Evolutionary conservation across 2,329 filamentous ascomycete species (phyloP), one percentile per base, ranked within the genome.

Genomic region (Aspergillus bombycis): DNA sequence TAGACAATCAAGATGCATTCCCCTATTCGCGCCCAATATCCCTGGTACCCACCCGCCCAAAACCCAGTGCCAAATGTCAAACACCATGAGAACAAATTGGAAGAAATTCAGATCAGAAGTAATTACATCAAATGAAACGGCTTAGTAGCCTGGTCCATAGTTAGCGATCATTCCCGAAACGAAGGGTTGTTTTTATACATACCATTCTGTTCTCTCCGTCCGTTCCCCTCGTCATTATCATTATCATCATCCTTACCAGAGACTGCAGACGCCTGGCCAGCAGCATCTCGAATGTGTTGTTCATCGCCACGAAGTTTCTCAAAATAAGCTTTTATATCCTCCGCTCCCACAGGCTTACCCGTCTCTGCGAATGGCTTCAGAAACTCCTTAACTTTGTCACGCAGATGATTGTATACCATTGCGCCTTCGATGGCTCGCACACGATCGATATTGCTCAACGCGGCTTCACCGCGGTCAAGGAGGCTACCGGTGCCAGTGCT

Each of bases 261-360:
- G 30, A 73, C 78, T 2, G 78, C 79, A 63, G 68, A 75, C 9
- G 85, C 85, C 28, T 81, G 82, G 60, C 85, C 83, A 16, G 84
- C 85, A 0, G 89, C 89, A 67, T 88, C 85, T 70, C 82, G 83
- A 62, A 93, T 92, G 0, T 83, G 91, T 70, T 91, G 82, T 52
- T 93, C 91, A 77, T 98, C 95, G 63, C 95, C 95, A 67, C 95
- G 86, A 70, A 99, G 80, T 81, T 95, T 94, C 58, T 94, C 94
- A 84, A 99, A 99, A 77, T 97, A 97, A 2, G 88, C 88, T 78
- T 97, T 99, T 79, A 99, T 95, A 78, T 98, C 94, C 74, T 99
- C 95, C 1, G 94, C 94, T 1, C 93, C 90, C 26, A 99, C 94
- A 0, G 92, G 89, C 77, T 91, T 83, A 1, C 94, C 94, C 66